A percentile compares a stretch with the other conserved stretches of the same genome.
These are phyloP conservation scores for Leccinellum albellum DNA, from an alignment of 768 basidiomycete genomes.

Conservation along the genomic window DNA sequence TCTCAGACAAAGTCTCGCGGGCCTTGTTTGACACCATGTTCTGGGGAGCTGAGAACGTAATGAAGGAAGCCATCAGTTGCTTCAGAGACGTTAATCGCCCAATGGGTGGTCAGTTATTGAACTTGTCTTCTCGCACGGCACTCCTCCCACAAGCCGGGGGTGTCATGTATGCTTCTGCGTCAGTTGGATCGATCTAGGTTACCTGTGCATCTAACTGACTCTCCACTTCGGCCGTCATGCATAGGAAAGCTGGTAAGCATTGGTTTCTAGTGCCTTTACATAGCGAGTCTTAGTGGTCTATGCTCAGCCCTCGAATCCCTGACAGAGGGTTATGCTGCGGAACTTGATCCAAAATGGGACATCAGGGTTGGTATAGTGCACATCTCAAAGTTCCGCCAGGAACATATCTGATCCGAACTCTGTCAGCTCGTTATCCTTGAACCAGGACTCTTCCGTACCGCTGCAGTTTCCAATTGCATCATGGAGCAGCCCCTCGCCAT, in stretches of 20 bases:
- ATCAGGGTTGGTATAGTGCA: slow-evolving; percentile 27
- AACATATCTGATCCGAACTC: not conserved
- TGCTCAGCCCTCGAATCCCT: slow-evolving; percentile 32
- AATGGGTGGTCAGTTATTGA: slow-evolving; percentile 32
- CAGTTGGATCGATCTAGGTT: slow-evolving; percentile 6
- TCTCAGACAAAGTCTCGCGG: slow-evolving; percentile 84
- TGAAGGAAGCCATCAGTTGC: slow-evolving; percentile 30
- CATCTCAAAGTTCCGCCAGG: not conserved
- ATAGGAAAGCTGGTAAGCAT: slow-evolving; percentile 20
- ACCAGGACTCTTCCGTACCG: slow-evolving; percentile 25
- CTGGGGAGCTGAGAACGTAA: slow-evolving; percentile 33
- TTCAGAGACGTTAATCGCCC: slow-evolving; percentile 38
- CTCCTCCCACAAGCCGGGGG: slow-evolving; percentile 15
- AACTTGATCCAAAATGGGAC: slow-evolving; percentile 35
- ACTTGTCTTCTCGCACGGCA: slow-evolving; percentile 32
- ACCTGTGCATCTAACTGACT: not conserved
- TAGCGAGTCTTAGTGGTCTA: not conserved
- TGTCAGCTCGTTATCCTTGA: slow-evolving; percentile 20
- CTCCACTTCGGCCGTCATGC: not conserved
- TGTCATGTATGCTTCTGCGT: slow-evolving; percentile 28
- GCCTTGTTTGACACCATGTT: slow-evolving; percentile 37
- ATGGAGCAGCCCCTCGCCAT: slow-evolving; percentile 13
- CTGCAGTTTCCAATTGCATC: slow-evolving; percentile 7
- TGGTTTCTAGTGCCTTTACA: not conserved
- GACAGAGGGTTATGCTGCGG: slow-evolving; percentile 28